phyloP scores from a whole-genome alignment of 208 protist genomes.

The Hexamita inflata region DNA sequence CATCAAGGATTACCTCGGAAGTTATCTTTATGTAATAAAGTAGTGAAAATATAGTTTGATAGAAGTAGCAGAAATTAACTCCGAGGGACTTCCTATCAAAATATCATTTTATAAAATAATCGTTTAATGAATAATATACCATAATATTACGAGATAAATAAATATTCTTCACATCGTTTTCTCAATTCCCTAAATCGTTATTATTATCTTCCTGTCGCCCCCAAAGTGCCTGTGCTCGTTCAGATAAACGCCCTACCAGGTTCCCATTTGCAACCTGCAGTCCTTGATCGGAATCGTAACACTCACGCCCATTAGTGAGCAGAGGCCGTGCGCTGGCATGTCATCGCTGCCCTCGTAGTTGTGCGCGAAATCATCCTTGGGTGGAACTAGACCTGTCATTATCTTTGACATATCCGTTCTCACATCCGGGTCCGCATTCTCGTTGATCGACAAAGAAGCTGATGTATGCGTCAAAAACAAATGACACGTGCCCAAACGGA shows the following conservation, averaged over 20 bases:
- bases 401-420: not conserved
- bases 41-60: too few relatives aligned
- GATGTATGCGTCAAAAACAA: constrained; percentile 8
- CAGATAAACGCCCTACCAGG: constrained; percentile 20
- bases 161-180: too few relatives aligned
- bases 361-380: not conserved
- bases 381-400: not conserved
- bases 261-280: not conserved
- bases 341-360: constrained; percentile 14
- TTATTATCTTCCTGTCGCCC: constrained; percentile 15
- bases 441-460: constrained; percentile 9
- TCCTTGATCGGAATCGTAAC: constrained; percentile 3
- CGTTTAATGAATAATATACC: too few relatives aligned
- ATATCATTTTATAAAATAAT: too few relatives aligned
- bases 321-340: constrained; percentile 16
- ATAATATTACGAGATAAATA: too few relatives aligned
- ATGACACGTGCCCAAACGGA: not conserved
- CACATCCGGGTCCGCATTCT: constrained; percentile 21
- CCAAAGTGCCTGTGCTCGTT: constrained; percentile 17
- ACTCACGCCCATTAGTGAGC: not conserved
- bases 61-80: too few relatives aligned
- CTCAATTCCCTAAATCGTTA: not conserved
- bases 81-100: too few relatives aligned
- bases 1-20: too few relatives aligned
- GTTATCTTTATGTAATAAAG: too few relatives aligned